Evolutionary conservation across 805 yeast genomes (phyloP).

Genomic region (Nakazawaea wyomingensis): DNA sequence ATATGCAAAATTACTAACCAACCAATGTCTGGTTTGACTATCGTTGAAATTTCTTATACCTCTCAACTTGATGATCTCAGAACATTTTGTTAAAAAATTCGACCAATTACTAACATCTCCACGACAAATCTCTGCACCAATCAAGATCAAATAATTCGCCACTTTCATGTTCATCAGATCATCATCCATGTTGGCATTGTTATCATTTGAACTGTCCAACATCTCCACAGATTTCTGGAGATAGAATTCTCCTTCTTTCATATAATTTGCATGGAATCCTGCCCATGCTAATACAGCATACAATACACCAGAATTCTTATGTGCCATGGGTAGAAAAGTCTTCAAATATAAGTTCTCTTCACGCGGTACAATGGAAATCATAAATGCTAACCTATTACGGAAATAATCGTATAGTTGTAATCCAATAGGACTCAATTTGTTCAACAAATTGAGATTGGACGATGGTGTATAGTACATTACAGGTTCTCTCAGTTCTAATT

Average conservation of each 20-base stretch:
- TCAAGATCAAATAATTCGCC: conserved; percentile 62
- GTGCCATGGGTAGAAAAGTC: conserved; percentile 52
- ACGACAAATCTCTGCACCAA: conserved; percentile 78
- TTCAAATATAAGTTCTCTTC: conserved; percentile 46
- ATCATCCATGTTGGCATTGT: conserved; percentile 14
- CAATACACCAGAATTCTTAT: conserved; percentile 43
- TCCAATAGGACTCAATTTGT: conserved; percentile 27
- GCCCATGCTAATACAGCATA: conserved; percentile 53
- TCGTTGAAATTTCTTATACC: conserved; percentile 49
- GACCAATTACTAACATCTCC: conserved; percentile 82
- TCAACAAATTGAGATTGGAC: conserved; percentile 21
- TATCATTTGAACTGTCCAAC: conserved; percentile 22
- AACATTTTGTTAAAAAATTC: conserved; percentile 58
- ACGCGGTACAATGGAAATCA: conserved; percentile 44
- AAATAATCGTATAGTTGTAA: conserved; percentile 42
- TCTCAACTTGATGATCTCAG: conserved; percentile 50
- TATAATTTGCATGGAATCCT: conserved; percentile 34
- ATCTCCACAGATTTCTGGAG: conserved; percentile 42
- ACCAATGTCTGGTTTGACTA: conserved; percentile 62
- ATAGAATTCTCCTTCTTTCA: conserved; percentile 35
- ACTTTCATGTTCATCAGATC: conserved; percentile 38
- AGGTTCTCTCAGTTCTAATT: conserved; percentile 7
- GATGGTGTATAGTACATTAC: conserved; percentile 26
- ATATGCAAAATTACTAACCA: conserved; percentile 73
- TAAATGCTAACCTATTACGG: conserved; percentile 36